Evolutionary conservation across 1,284 basidiomycete genomes (phyloP).

Genomic region (Pascua guehoae): DNA sequence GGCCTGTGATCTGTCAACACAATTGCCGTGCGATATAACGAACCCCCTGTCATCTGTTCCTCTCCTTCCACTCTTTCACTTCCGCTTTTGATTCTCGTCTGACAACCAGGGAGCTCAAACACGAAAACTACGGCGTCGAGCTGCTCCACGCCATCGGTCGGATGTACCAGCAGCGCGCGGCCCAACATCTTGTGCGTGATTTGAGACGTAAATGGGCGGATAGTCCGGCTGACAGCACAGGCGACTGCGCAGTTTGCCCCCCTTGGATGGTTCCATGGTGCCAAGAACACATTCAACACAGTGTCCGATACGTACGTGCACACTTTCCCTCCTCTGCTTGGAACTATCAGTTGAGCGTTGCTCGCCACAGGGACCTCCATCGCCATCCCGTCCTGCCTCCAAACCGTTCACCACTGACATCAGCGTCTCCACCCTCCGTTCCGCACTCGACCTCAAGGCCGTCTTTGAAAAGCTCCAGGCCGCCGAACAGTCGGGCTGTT

Average conservation of each 20-base stretch:
- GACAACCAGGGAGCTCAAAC: conserved; percentile 65
- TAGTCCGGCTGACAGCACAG: conserved; percentile 39
- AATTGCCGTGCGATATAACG: too few species aligned
- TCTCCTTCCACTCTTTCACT: neutral
- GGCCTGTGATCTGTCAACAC: too few species aligned
- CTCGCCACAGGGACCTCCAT: neutral
- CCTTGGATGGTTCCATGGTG: conserved; percentile 81
- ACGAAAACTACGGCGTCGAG: conserved; percentile 90
- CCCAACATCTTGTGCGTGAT: conserved; percentile 46
- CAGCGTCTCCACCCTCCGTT: conserved; percentile 63
- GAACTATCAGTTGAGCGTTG: too few species aligned
- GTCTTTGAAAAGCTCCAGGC: conserved; percentile 95
- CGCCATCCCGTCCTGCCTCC: too few species aligned
- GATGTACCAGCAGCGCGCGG: conserved; percentile 79
- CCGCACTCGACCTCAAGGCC: conserved; percentile 83
- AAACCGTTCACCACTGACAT: neutral
- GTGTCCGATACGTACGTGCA: conserved; percentile 80
- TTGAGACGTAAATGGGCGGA: neutral
- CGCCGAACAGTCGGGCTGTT: conserved; percentile 82
- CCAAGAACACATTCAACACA: conserved; percentile 88
- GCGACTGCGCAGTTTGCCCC: conserved; percentile 57
- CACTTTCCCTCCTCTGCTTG: neutral
- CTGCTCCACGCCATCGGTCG: conserved; percentile 87
- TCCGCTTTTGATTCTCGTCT: too few species aligned
- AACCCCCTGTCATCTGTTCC: too few species aligned